Conservation (phyloP, 345 rosid genomes). For the Eucalyptus cloeziana region DNA sequence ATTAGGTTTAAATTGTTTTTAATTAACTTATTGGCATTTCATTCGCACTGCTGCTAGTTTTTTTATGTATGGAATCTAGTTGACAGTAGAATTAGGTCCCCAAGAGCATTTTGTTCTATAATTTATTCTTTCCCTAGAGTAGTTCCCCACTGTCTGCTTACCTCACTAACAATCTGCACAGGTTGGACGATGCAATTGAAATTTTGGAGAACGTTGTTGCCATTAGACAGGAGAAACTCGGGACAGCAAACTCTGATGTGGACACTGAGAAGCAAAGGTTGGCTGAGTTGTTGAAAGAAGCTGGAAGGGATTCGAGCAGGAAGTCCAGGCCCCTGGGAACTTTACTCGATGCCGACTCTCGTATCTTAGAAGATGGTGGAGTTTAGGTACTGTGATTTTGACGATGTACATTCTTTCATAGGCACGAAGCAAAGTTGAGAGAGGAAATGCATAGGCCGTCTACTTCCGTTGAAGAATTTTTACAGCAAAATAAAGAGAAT, state of each 20-base stretch:
- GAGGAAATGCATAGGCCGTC: neutral
- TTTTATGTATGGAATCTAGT: neutral
- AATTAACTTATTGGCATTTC: neutral
- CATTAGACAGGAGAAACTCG: conserved; percentile 26
- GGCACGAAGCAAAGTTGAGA: neutral
- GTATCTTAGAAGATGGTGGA: neutral
- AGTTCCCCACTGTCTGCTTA: neutral
- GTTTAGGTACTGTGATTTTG: neutral
- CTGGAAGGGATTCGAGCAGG: conserved; percentile 13
- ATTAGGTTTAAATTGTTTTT: neutral
- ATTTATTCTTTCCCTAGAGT: neutral
- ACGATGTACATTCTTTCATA: neutral
- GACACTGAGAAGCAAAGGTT: conserved; percentile 22
- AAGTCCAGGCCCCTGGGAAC: conserved; percentile 4
- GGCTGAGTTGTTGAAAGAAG: conserved; percentile 27
- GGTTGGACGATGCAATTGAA: conserved; percentile 29
- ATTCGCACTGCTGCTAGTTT: neutral
- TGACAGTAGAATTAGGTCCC: neutral
- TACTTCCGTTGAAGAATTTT: neutral
- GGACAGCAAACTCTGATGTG: conserved; percentile 26
- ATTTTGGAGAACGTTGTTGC: conserved; percentile 18
- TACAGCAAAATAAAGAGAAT: neutral
- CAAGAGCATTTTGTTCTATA: neutral
- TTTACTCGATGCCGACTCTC: neutral
- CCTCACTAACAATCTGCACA: neutral